These are phyloP conservation scores for Brassica juncea DNA, from an alignment of 345 rosid species.

Conservation along the genomic window DNA sequence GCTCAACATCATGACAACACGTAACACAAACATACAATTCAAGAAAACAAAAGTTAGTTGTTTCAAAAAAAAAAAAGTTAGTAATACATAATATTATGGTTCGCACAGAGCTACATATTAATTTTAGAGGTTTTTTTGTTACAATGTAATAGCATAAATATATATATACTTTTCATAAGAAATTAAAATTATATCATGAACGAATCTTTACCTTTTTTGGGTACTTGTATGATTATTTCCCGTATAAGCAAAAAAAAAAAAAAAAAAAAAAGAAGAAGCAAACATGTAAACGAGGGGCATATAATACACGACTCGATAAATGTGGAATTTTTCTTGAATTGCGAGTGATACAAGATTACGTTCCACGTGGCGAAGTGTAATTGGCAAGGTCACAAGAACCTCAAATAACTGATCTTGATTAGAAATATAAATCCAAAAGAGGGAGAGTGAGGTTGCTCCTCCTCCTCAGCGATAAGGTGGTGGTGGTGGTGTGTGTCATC, in stretches of 20 bases:
- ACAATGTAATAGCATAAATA: background rate
- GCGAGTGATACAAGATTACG: slow-evolving; percentile 46
- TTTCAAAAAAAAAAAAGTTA: too few relatives aligned
- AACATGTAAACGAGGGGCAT: slow-evolving; percentile 4
- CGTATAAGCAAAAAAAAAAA: slow-evolving; percentile 13
- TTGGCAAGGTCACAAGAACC: slow-evolving; percentile 63
- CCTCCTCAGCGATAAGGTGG: slow-evolving; percentile 36
- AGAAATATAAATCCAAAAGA: slow-evolving; percentile 50
- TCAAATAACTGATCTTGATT: slow-evolving; percentile 67
- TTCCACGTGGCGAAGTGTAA: slow-evolving; percentile 55
- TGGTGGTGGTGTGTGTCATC: slow-evolving; percentile 33
- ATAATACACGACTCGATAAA: background rate
- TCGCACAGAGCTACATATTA: background rate
- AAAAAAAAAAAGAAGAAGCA: background rate
- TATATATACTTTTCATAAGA: background rate
- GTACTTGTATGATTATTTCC: background rate
- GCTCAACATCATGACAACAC: slow-evolving; percentile 22
- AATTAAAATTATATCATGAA: background rate
- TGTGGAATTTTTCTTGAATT: slow-evolving; percentile 17
- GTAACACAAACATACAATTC: background rate
- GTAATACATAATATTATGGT: background rate
- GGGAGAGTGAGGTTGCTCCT: slow-evolving; percentile 31
- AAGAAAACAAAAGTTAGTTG: background rate
- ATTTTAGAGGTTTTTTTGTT: background rate
- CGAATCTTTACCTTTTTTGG: background rate